Conservation (phyloP, 306 rosid genomes). For the Castanea sativa region DNA sequence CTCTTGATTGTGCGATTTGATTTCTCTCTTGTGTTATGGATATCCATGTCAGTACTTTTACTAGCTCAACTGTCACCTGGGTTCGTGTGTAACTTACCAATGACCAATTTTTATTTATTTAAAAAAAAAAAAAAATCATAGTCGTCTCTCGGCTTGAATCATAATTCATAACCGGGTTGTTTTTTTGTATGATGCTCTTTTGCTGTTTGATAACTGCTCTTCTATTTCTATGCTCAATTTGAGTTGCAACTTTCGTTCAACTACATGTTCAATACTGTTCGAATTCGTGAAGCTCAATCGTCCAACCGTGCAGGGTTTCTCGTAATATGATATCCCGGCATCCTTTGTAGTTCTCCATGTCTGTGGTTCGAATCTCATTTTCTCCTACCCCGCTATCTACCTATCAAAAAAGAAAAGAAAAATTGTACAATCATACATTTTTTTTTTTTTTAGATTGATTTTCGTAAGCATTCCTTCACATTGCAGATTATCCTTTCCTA, state of each 20-base stretch:
- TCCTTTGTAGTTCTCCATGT: too few relatives aligned
- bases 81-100: neutral
- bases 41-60: neutral
- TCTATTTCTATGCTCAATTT: neutral
- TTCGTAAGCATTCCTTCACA: neutral
- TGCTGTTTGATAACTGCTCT: neutral
- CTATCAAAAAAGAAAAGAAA: too few relatives aligned
- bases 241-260: neutral
- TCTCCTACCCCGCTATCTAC: too few relatives aligned
- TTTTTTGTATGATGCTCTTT: neutral
- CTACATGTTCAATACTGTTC: neutral
- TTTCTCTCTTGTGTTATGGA: neutral
- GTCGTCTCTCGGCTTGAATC: too few relatives aligned
- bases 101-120: too few relatives aligned
- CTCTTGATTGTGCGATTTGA: neutral
- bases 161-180: too few relatives aligned
- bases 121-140: too few relatives aligned
- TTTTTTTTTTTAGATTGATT: too few relatives aligned
- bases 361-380: too few relatives aligned
- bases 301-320: neutral
- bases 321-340: too few relatives aligned
- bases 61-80: too few relatives aligned
- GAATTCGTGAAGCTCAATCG: constrained; percentile 2
- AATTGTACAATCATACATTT: too few relatives aligned
- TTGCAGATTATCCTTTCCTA: neutral